These are phyloP conservation scores for Ceriops decandra DNA, from an alignment of 345 rosid species.

Conservation along the genomic window DNA sequence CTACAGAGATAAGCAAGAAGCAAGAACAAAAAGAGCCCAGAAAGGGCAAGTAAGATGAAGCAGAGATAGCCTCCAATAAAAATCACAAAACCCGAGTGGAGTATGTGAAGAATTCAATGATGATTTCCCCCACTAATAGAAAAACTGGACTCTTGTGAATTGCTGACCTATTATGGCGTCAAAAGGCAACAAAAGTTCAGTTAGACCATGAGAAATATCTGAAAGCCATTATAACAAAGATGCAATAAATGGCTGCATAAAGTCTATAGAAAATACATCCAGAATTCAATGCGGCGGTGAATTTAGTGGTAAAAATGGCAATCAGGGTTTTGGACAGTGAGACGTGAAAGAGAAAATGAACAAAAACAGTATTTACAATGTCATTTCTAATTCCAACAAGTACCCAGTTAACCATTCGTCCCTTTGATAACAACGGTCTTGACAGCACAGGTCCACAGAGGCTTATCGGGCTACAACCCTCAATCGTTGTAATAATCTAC, in stretches of 20 bases:
- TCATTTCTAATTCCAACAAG: conserved; percentile 43
- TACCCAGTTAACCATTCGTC: conserved; percentile 29
- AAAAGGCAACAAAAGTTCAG: conserved; percentile 37
- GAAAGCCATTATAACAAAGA: conserved; percentile 36
- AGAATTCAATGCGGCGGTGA: conserved; percentile 28
- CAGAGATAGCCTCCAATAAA: conserved; percentile 40
- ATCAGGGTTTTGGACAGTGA: conserved; percentile 43
- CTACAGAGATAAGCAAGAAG: conserved; percentile 22
- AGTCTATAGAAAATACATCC: conserved; percentile 12
- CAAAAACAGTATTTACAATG: conserved; percentile 30
- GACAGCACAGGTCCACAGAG: conserved; percentile 51
- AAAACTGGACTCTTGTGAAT: conserved; percentile 47
- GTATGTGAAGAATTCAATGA: conserved; percentile 42
- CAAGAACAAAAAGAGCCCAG: conserved; percentile 18
- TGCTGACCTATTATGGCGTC: conserved; percentile 38
- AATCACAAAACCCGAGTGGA: conserved; percentile 31
- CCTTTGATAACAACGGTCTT: conserved; percentile 50
- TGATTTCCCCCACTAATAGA: conserved; percentile 45
- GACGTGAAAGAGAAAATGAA: conserved; percentile 40
- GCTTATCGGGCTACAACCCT: conserved; percentile 19
- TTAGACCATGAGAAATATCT: conserved; percentile 54
- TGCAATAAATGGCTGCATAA: conserved; percentile 36
- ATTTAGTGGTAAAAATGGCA: conserved; percentile 24
- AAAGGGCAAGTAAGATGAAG: conserved; percentile 36
- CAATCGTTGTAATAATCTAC: conserved; percentile 8